Percentiles rank a stretch among this genome's conserved stretches.
phyloP scores from a whole-genome alignment of 768 basidiomycete genomes.

The Flagelloscypha sp. region DNA sequence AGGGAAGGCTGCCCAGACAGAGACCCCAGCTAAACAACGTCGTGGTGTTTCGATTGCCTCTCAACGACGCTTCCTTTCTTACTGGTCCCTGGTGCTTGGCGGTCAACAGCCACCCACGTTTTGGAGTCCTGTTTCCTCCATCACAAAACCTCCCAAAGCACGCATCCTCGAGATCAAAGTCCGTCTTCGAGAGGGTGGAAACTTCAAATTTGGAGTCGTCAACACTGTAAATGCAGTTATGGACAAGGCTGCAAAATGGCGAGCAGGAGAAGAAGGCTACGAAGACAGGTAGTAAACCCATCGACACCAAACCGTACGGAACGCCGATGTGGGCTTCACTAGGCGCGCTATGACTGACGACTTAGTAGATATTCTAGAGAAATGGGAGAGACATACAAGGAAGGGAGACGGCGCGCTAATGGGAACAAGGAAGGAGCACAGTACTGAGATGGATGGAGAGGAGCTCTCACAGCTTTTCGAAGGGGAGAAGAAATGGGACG shows the following conservation, averaged over 20 bases:
- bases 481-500: conserved; percentile 61
- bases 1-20: conserved; percentile 14
- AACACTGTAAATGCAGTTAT: conserved; percentile 51
- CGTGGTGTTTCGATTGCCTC: conserved; percentile 76
- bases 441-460: conserved; percentile 28
- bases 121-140: not conserved
- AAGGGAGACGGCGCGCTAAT: conserved; percentile 25
- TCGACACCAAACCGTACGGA: conserved; percentile 16
- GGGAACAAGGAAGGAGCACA: conserved; percentile 25
- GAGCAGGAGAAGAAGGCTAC: too few species aligned
- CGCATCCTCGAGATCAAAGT: conserved; percentile 49
- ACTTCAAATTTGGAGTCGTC: conserved; percentile 42
- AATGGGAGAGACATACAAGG: conserved; percentile 51
- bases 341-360: conserved; percentile 73
- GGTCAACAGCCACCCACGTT: conserved; percentile 9
- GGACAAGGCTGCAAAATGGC: too few species aligned
- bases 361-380: conserved; percentile 54
- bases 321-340: conserved; percentile 60
- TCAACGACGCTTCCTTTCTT: conserved; percentile 71
- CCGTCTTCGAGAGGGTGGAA: conserved; percentile 50
- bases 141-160: conserved; percentile 31
- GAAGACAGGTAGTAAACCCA: conserved; percentile 23
- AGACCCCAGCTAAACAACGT: conserved; percentile 24
- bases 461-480: conserved; percentile 36
- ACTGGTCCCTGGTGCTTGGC: conserved; percentile 62